Evolutionary conservation across 345 rosid species (phyloP).

Genomic region (Combretum micranthum): DNA sequence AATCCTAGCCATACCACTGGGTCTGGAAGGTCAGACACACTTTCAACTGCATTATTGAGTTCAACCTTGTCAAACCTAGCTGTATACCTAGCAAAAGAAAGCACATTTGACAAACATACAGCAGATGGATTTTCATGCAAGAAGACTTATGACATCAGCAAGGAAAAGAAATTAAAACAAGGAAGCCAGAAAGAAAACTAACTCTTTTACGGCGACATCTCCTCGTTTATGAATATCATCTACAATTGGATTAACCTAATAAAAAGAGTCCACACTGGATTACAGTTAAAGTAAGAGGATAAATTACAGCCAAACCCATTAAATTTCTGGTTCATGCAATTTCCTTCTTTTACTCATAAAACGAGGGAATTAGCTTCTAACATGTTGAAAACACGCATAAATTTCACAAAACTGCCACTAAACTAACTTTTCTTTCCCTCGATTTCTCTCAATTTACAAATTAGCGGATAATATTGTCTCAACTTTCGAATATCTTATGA

Average conservation of each 20-base stretch:
- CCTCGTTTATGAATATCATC: slow-evolving; percentile 71
- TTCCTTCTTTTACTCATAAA: too few species aligned
- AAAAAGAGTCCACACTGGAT: not conserved
- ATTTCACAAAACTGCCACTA: not conserved
- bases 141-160: not conserved
- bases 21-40: slow-evolving; percentile 53
- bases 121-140: not conserved
- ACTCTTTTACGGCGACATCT: slow-evolving; percentile 84
- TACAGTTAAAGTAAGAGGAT: not conserved
- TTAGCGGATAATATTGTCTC: too few species aligned
- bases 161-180: not conserved
- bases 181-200: slow-evolving; percentile 16
- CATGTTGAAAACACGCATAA: too few species aligned
- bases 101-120: not conserved
- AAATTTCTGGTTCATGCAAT: not conserved
- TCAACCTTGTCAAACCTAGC: slow-evolving; percentile 74
- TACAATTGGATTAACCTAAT: slow-evolving; percentile 68
- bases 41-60: slow-evolving; percentile 45
- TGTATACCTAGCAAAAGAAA: slow-evolving; percentile 48
- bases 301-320: not conserved
- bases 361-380: too few species aligned
- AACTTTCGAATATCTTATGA: too few species aligned
- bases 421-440: too few species aligned
- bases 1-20: slow-evolving; percentile 43
- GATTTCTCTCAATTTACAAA: too few species aligned